phyloP scores from a whole-genome alignment of 2,329 filamentous ascomycete genomes.

The Talaromyces sp. region DNA sequence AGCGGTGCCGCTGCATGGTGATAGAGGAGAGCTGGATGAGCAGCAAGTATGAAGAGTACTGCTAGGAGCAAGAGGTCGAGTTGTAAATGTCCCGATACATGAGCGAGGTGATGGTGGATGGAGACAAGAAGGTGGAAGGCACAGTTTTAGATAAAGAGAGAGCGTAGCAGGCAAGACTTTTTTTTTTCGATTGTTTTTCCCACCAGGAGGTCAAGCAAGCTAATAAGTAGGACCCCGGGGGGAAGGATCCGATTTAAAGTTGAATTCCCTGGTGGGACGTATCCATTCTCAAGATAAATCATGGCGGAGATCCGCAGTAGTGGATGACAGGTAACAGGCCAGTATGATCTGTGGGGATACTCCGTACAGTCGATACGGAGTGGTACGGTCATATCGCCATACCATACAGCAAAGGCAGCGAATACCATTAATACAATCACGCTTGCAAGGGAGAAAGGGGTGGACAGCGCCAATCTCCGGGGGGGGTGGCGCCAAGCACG shows the following conservation, averaged over 20 bases:
- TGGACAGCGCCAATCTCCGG: background rate
- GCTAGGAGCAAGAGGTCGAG: background rate
- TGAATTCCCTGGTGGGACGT: background rate
- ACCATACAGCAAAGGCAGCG: background rate
- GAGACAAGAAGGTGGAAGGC: background rate
- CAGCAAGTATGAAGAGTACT: background rate
- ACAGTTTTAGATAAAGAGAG: background rate
- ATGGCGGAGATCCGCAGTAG: background rate
- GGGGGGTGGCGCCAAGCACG: background rate
- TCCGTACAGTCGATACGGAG: background rate
- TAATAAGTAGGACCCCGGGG: background rate
- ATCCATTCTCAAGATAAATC: background rate
- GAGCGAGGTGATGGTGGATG: background rate
- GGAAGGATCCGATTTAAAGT: background rate
- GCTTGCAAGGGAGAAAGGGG: background rate
- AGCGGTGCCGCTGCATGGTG: conserved; percentile 4
- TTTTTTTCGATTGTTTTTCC: background rate
- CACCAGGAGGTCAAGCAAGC: background rate
- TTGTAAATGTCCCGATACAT: background rate
- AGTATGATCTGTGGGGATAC: background rate
- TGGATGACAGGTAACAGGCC: conserved; percentile 11
- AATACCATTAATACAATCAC: background rate
- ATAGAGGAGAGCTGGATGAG: background rate
- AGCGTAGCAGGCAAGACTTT: background rate
- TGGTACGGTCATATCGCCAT: background rate